Conservation (phyloP, 192 early-diverging fungal genomes). For the Entomortierella beljakovae region DNA sequence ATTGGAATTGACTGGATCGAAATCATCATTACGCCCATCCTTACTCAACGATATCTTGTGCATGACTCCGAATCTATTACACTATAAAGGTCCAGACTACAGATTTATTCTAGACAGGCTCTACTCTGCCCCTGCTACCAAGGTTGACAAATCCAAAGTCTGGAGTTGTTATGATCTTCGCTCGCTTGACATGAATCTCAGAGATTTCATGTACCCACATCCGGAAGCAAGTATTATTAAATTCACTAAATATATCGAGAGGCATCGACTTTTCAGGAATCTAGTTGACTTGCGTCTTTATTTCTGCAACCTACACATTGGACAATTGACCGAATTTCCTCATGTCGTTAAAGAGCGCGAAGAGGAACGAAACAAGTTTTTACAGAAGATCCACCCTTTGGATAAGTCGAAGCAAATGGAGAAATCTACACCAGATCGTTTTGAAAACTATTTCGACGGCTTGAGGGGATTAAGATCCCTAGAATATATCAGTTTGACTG, state of each 20-base stretch:
- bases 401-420: not conserved
- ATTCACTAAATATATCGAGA: not conserved
- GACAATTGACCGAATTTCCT: conserved; percentile 4
- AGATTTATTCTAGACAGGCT: not conserved
- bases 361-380: not conserved
- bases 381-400: not conserved
- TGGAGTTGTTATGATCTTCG: not conserved
- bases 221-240: too few species aligned
- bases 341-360: not conserved
- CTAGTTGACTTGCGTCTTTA: not conserved
- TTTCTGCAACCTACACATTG: not conserved
- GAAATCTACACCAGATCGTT: not conserved
- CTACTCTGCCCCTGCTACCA: not conserved
- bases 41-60: conserved; percentile 9
- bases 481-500: not conserved
- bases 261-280: not conserved
- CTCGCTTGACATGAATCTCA: too few species aligned
- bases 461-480: not conserved
- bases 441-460: not conserved
- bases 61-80: not conserved
- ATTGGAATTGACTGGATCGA: not conserved
- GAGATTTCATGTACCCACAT: too few species aligned
- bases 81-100: not conserved
- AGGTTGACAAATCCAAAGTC: too few species aligned
- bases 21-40: not conserved